Base-by-base conservation (phyloP, 2,329 filamentous ascomycete species). In the Dendrostoma leiphaemia region DNA sequence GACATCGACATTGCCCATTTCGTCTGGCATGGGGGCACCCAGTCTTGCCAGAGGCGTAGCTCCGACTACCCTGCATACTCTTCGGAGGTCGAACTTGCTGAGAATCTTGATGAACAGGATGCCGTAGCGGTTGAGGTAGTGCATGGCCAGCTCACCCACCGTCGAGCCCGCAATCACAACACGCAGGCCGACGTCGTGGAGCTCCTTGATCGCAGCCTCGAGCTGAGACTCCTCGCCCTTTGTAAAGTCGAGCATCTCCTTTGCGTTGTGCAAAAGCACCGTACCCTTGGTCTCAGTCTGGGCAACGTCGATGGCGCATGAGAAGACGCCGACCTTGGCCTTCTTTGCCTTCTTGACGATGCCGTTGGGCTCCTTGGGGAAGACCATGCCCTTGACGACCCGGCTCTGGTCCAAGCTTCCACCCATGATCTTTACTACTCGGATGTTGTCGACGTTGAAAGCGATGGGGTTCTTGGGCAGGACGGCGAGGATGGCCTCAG, bases 251-350 rank as follows among this genome's bases (percentile, higher is more conserved):
- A 97, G 82, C 90, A 99, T 97, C 76, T 99, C 94, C 79, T 97
- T 89, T 56, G 93, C 93, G 69, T 96, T 99, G 76, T 99, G 91
- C 65, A 99, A 75, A 49, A 99, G 82, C 41, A 99, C 94, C 10
- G 94, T 99, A 47, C 95, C 95, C 82, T 99, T 99, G 66, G 94
- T 99, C 78, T 99, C 94, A 37, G 95, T 99, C 77, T 97, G 92
- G 67, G 88, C 91, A 71, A 83, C 91, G 71, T 99, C 94, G 72
- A 99, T 91, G 35, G 94, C 88, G 75, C 94, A 99, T 63, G 91
- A 94, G 80, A 89, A 99, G 55, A 99, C 93, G 61, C 88, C 94
- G 60, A 99, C 94, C 83, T 97, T 97, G 67, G 94, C 93, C 75
- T 90, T 94, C 64, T 75, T 80, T 29, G 88, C 92, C 79, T 95